Conservation (phyloP, 2,329 filamentous ascomycete genomes). For the Paraconiothyrium brasiliense region DNA sequence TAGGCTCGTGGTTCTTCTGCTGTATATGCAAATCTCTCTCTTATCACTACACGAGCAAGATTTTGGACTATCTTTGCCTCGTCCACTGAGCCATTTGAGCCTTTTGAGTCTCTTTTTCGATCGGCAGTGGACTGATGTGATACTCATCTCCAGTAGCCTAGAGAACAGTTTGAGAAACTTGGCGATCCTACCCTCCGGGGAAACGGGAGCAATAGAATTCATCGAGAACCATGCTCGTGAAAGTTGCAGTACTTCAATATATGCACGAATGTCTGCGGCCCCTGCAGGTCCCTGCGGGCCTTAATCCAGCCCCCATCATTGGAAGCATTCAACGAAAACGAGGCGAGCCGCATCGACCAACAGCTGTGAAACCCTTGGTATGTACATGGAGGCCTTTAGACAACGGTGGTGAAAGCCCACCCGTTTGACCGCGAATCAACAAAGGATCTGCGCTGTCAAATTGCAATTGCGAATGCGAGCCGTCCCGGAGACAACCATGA, state of each 20-base stretch:
- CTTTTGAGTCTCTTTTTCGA: not conserved
- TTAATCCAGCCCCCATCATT: not conserved
- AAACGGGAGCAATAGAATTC: not conserved
- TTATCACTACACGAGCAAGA: too few species aligned
- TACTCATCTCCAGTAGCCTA: not conserved
- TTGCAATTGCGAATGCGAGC: not conserved
- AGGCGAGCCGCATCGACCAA: not conserved
- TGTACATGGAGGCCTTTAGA: not conserved
- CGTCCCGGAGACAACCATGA: not conserved
- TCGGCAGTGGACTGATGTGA: not conserved
- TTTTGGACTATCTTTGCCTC: not conserved
- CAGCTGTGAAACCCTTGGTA: not conserved
- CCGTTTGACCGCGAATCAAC: not conserved
- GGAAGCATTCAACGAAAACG: not conserved
- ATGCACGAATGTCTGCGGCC: not conserved
- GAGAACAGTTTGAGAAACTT: not conserved
- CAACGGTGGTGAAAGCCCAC: not conserved
- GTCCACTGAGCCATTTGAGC: not conserved
- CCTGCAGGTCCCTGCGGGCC: not conserved
- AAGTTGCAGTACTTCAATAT: not conserved
- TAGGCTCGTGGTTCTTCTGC: not conserved
- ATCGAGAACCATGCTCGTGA: not conserved
- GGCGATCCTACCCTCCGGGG: not conserved
- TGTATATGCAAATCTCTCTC: not conserved
- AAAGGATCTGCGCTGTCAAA: not conserved